Base-by-base conservation (phyloP, 345 rosid species). In the Pugionium dolabratum region DNA sequence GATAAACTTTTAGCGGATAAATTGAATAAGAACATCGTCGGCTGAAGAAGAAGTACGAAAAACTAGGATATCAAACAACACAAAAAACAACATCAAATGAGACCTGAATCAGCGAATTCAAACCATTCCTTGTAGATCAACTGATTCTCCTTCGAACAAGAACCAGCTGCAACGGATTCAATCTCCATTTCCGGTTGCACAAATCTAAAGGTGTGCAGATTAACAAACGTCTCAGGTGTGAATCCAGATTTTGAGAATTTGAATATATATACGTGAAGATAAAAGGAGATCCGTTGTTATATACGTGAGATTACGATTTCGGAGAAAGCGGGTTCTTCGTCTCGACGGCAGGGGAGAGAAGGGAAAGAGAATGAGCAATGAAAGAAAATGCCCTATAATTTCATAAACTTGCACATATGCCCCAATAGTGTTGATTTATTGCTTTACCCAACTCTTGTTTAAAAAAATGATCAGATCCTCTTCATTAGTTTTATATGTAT, bases 61-160 rank as follows among this genome's bases (percentile, higher is more conserved):
- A 18, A 18, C 18, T 18, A 18, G 18, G 18, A 18, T 18, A 18
- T 18, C 18, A 18, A 18, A 18, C 18, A 18, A 18, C 18, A 18
- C 18, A 18, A 18, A 18, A 18, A 18, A 18, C 18, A 18, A 18
- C 18, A 18, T 18, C 18, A 44, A 8, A 50, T 7, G 62, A 47
- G 9, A 92, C 95, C 98, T 75, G 97, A 82, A 82, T 93, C 98
- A 6, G 97, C 90, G 68, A 59, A 81, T 66, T 35, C 75, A 58
- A 93, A 93, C 97, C 98, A 90, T n/a, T 86, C 89, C 66, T 82
- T 90, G 73, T 90, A 93, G 80, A 83, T 85, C 74, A 63, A 62
- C 66, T 88, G 91, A 58, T 84, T 74, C 78, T 88, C 94, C 67
- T 88, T 93, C 6, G 97, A 82, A 74, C 97, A 88, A 6, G 87